These are phyloP conservation scores for Arthrinium phaeospermum DNA, from an alignment of 2,329 filamentous ascomycete species.

Conservation along the genomic window DNA sequence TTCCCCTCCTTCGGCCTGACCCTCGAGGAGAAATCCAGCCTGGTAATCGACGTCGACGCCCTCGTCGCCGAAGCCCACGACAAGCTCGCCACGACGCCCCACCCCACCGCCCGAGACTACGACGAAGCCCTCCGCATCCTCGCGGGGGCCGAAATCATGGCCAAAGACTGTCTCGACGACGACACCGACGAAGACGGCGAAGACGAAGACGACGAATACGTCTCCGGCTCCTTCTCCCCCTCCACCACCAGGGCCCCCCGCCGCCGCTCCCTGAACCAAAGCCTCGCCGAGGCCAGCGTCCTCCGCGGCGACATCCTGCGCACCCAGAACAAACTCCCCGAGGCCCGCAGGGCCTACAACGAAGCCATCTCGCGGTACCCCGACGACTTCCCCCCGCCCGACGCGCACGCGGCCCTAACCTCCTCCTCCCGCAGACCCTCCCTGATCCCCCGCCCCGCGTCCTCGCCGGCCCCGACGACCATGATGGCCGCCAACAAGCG, in stretches of 20 bases:
- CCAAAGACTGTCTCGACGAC: background rate
- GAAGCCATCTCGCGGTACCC: slow-evolving; percentile 8
- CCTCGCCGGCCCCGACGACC: background rate
- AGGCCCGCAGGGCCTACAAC: slow-evolving; percentile 12
- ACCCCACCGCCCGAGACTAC: background rate
- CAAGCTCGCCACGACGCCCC: background rate
- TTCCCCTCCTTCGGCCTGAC: background rate
- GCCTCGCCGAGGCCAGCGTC: background rate
- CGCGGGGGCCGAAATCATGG: background rate
- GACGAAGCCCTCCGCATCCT: background rate
- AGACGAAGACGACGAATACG: background rate
- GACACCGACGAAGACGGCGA: background rate
- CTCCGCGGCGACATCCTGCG: slow-evolving; percentile 8
- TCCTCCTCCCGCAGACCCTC: background rate
- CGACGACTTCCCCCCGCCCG: background rate
- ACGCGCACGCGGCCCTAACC: background rate
- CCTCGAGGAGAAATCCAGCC: background rate
- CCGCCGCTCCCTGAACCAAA: background rate
- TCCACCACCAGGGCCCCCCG: background rate
- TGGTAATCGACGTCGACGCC: background rate
- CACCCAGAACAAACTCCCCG: background rate
- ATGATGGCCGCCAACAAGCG: background rate
- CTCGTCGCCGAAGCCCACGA: background rate
- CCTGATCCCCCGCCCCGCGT: background rate
- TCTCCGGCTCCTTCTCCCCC: too few species aligned